Percentiles rank a stretch among this genome's conserved stretches.
Conservation (phyloP, 1,139 yeast genomes). For the Candida sojae region DNA sequence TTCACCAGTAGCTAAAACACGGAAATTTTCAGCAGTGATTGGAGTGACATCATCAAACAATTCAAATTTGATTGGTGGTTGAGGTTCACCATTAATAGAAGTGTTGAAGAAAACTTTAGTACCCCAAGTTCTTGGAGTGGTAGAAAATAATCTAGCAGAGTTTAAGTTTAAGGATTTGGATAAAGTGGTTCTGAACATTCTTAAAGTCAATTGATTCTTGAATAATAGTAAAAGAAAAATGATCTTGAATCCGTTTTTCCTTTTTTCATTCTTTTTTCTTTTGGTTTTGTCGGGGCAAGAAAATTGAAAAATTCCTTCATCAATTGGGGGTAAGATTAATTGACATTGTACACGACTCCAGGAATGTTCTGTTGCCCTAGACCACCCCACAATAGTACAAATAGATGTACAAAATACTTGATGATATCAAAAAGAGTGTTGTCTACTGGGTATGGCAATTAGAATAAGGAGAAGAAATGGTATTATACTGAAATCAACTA, state of each 20-base stretch:
- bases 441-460: too few species aligned
- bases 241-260: neutral
- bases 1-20: constrained; percentile 93
- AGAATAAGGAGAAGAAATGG: too few species aligned
- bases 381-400: too few species aligned
- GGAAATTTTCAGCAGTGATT: constrained; percentile 95
- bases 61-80: constrained; percentile 41
- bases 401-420: too few species aligned
- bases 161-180: constrained; percentile 1
- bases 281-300: too few species aligned
- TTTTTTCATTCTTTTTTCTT: constrained; percentile 8
- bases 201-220: constrained; percentile 43
- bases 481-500: too few species aligned
- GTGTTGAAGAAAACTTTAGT: constrained; percentile 39
- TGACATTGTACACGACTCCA: too few species aligned
- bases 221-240: neutral
- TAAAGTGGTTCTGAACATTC: constrained; percentile 1
- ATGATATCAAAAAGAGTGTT: too few species aligned
- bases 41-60: constrained; percentile 91
- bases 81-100: constrained; percentile 35
- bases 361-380: too few species aligned
- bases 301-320: too few species aligned
- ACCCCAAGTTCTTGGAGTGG: constrained; percentile 30
- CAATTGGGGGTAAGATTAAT: too few species aligned
- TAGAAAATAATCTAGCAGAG: constrained; percentile 29